Evolutionary conservation across 2,329 filamentous ascomycete species (phyloP), one percentile per base, ranked within the genome.

Genomic region (Orbilia quercus): DNA sequence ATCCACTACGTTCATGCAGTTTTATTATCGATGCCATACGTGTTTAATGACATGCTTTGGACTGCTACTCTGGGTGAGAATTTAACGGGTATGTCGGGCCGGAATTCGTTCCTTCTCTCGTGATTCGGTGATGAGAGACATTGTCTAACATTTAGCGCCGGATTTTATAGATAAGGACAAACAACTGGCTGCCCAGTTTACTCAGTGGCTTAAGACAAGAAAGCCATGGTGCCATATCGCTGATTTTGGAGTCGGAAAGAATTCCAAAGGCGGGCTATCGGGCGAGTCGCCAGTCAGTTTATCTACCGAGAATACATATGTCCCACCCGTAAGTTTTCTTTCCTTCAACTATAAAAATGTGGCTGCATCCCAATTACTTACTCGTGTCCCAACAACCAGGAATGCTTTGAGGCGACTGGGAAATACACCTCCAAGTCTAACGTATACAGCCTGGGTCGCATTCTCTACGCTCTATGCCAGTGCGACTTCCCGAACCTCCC

Each of bases 1-100:
- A 45, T 31, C 36, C 50, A n/a, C n/a, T n/a, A n/a, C 50, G 50
- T 38, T 12, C 36, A 18, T 54, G 25, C 16, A 73, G 69, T 73
- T 2, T 60, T 73, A 28, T 18, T 73, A 12, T 73, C 69, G 9
- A 73, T 73, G 69, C 69, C 69, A 42, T 73, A 73, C 48, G 42
- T 66, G 18, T 73, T 54, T 60, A 73, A 73, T 48, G 69, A 73
- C 25, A 73, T 73, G 69, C 60, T 73, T 6, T 73, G 69, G 69
- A 63, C 69, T 31, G 69, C 69, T 1, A 73, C 60, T 47, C 42
- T 73, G 12, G 69, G 69, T 36, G 69, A 73, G 54, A 73, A 60
- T 48, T 38, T 73, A 12, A 66, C 60, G 28, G 67, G 67, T 72
- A 57, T 23, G 67, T 40, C 51, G 50, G 28, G 50, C 16, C 50